These are phyloP conservation scores for Didymella arachidicola DNA, from an alignment of 2,329 filamentous ascomycete genomes.

Conservation along the genomic window DNA sequence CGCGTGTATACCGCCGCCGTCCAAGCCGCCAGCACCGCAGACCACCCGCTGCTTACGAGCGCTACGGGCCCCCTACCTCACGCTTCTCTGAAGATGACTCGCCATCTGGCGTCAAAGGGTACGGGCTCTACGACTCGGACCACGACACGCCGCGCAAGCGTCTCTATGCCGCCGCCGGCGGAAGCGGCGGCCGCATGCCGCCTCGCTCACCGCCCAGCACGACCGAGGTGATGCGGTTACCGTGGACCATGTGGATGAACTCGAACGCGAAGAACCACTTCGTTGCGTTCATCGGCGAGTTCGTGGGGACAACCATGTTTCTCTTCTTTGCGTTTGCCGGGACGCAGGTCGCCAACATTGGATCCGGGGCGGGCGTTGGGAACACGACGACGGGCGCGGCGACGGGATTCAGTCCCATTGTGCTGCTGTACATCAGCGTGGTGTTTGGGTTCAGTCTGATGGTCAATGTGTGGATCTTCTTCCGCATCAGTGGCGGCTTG, in stretches of 20 bases:
- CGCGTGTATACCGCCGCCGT: conserved; percentile 36
- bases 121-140: conserved; percentile 36
- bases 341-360: conserved; percentile 58
- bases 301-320: conserved; percentile 56
- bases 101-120: conserved; percentile 27
- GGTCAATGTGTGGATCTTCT: conserved; percentile 53
- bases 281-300: conserved; percentile 58
- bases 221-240: conserved; percentile 49
- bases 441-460: conserved; percentile 49
- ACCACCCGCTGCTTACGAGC: conserved; percentile 38
- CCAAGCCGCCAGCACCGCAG: conserved; percentile 30
- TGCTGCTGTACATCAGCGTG: conserved; percentile 49
- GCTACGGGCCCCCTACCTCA: conserved; percentile 24
- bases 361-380: conserved; percentile 43
- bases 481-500: conserved; percentile 46
- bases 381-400: conserved; percentile 54
- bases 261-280: conserved; percentile 50
- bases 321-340: conserved; percentile 56
- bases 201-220: conserved; percentile 36
- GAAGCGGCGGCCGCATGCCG: conserved; percentile 26
- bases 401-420: conserved; percentile 21
- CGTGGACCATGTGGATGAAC: conserved; percentile 50
- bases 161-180: conserved; percentile 17
- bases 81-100: conserved; percentile 30
- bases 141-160: conserved; percentile 28